Conservation (phyloP, 129 eudicot genomes). For the Lactuca sativa region DNA sequence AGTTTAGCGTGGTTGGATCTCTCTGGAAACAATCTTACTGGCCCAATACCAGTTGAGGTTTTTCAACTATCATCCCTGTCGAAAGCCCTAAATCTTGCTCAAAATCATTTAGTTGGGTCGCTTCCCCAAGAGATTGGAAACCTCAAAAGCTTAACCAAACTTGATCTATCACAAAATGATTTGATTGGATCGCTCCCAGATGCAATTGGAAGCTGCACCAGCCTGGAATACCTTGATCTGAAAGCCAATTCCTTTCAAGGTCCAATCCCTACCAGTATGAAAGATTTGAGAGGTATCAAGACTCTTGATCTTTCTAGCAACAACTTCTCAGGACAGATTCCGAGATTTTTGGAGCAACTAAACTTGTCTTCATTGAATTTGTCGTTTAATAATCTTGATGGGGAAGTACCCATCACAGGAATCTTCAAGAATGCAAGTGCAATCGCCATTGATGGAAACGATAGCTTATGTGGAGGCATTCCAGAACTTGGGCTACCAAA, state of each 20-base stretch:
- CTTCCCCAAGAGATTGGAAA: slow-evolving; percentile 34
- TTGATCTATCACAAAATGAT: slow-evolving; percentile 26
- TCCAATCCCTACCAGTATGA: slow-evolving; percentile 15
- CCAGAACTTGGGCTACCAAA: slow-evolving; percentile 25
- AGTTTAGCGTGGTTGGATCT: slow-evolving; percentile 20
- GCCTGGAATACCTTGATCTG: slow-evolving; percentile 25
- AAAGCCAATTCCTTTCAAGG: slow-evolving; percentile 32
- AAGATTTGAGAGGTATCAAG: slow-evolving; percentile 21
- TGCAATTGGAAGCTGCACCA: slow-evolving; percentile 29
- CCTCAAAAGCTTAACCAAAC: slow-evolving; percentile 17
- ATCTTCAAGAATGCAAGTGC: slow-evolving; percentile 29
- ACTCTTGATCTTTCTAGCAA: slow-evolving; percentile 34
- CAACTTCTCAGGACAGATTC: slow-evolving; percentile 38
- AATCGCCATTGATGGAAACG: slow-evolving; percentile 29
- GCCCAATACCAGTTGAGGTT: slow-evolving; percentile 31
- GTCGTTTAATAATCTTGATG: slow-evolving; percentile 38
- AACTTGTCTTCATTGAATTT: slow-evolving; percentile 27
- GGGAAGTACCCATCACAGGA: slow-evolving; percentile 36
- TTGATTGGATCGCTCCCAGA: slow-evolving; percentile 30
- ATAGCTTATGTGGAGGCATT: slow-evolving; percentile 39
- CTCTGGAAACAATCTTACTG: slow-evolving; percentile 27
- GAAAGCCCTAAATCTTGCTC: slow-evolving; percentile 17
- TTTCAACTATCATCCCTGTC: slow-evolving; percentile 28
- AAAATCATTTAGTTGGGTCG: slow-evolving; percentile 32
- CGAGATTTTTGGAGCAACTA: slow-evolving; percentile 30